These are phyloP conservation scores for Penicillium herquei DNA, from an alignment of 495 filamentous ascomycete species.

Conservation along the genomic window DNA sequence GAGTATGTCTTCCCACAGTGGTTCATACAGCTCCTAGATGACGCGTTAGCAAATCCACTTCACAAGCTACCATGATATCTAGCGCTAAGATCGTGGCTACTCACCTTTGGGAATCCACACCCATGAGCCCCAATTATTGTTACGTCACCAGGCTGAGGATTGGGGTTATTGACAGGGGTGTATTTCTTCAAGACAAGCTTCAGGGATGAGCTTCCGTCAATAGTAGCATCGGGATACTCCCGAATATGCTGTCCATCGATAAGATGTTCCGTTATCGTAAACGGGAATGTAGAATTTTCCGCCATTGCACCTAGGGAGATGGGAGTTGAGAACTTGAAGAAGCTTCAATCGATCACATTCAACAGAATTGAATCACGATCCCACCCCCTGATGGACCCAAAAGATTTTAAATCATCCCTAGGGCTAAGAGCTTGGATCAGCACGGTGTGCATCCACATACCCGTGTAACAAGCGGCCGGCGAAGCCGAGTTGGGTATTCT, in stretches of 20 bases:
- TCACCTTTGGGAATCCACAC: constrained; percentile 82
- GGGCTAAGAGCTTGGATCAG: neutral
- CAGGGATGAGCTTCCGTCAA: constrained; percentile 60
- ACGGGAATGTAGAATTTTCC: constrained; percentile 26
- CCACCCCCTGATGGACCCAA: neutral
- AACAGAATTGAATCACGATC: neutral
- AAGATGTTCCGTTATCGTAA: constrained; percentile 59
- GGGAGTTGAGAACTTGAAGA: neutral
- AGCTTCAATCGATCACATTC: neutral
- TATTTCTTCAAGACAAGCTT: constrained; percentile 81
- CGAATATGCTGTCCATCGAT: constrained; percentile 67
- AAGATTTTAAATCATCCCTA: neutral
- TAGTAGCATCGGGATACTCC: constrained; percentile 65
- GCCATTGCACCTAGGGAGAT: neutral
- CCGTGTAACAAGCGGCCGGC: neutral
- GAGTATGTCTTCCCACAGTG: constrained; percentile 67
- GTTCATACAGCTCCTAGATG: constrained; percentile 74
- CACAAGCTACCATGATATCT: neutral
- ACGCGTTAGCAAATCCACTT: neutral
- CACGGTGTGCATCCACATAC: no score
- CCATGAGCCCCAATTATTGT: constrained; percentile 84
- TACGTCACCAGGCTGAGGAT: constrained; percentile 66
- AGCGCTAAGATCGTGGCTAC: neutral
- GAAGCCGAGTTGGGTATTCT: neutral
- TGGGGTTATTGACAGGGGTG: constrained; percentile 62